Evolutionary conservation across 768 basidiomycete genomes (phyloP).

Genomic region (Mrakia gelida): DNA sequence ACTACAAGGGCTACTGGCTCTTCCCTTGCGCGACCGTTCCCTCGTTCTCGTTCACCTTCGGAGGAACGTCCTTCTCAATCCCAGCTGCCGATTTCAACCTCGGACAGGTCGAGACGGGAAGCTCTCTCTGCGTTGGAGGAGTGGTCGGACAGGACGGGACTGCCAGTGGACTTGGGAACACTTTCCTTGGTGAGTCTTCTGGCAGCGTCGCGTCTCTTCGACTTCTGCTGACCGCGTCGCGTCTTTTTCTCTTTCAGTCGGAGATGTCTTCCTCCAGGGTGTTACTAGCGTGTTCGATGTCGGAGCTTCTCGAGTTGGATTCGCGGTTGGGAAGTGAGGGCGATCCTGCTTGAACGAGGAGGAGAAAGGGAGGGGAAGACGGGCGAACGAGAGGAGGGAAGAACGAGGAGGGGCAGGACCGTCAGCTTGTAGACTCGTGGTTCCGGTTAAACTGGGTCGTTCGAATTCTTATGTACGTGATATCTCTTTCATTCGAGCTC

Average conservation of each 20-base stretch:
- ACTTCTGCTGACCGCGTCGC: too few relatives aligned
- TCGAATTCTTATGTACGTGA: too few relatives aligned
- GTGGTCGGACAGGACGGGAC: not conserved
- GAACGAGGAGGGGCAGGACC: not conserved
- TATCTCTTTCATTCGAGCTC: too few relatives aligned
- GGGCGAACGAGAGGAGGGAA: not conserved
- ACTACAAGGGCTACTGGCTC: conserved; percentile 17
- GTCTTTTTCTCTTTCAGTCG: not conserved
- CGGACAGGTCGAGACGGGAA: not conserved
- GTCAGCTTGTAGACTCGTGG: too few relatives aligned
- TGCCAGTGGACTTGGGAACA: not conserved
- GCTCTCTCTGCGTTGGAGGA: conserved; percentile 1
- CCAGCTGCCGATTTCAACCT: not conserved
- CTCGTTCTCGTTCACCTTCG: not conserved
- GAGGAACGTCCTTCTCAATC: conserved; percentile 4
- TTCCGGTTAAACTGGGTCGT: too few relatives aligned
- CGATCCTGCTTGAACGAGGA: too few relatives aligned
- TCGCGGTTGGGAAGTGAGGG: not conserved
- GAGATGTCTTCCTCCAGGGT: conserved; percentile 18
- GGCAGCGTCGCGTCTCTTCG: too few relatives aligned
- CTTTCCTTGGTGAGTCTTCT: not conserved
- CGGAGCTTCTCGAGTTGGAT: not conserved
- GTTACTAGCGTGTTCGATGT: not conserved
- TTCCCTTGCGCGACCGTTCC: conserved; percentile 15
- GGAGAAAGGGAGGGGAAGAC: not conserved